Conservation (phyloP, 2,329 filamentous ascomycete genomes). For the Ophiostoma fasciatum region DNA sequence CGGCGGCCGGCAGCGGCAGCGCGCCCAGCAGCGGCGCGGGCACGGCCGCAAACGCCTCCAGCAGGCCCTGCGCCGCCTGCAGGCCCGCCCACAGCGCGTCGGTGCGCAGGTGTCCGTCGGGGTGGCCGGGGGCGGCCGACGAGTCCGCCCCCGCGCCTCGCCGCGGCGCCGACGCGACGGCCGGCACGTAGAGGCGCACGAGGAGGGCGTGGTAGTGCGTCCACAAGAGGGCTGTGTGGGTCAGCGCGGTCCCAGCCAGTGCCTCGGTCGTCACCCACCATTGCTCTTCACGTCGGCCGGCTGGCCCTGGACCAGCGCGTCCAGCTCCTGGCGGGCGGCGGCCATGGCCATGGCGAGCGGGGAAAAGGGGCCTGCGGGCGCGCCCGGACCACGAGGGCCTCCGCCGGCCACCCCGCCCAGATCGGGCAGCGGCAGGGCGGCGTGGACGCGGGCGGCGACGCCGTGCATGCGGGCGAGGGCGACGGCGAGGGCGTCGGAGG, state of each 20-base stretch:
- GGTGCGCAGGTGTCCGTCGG: conserved; percentile 17
- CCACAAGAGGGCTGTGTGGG: conserved; percentile 19
- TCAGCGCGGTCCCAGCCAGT: neutral
- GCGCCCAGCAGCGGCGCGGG: conserved; percentile 15
- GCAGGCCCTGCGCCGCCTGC: conserved; percentile 15
- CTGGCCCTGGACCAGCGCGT: conserved; percentile 11
- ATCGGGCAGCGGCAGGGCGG: conserved; percentile 15
- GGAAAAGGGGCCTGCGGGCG: conserved; percentile 10
- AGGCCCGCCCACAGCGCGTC: conserved; percentile 24
- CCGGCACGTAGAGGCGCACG: conserved; percentile 24
- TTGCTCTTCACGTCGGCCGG: conserved; percentile 12
- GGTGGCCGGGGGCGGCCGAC: neutral
- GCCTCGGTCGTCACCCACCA: conserved; percentile 11
- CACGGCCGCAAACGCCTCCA: conserved; percentile 15
- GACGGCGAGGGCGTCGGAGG: conserved; percentile 20
- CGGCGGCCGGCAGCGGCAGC: conserved; percentile 18
- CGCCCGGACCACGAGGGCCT: conserved; percentile 1
- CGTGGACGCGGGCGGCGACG: conserved; percentile 17
- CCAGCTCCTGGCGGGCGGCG: conserved; percentile 19
- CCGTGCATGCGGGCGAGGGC: conserved; percentile 21
- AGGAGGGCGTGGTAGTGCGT: conserved; percentile 20
- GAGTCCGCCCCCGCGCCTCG: conserved; percentile 13
- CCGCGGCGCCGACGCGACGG: too few species aligned
- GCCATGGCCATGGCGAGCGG: conserved; percentile 21
- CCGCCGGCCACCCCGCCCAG: too few species aligned